Percentiles rank a stretch among this genome's conserved stretches.
phyloP scores from a whole-genome alignment of 2,329 filamentous ascomycete species.

The Sporothrix brasiliensis region DNA sequence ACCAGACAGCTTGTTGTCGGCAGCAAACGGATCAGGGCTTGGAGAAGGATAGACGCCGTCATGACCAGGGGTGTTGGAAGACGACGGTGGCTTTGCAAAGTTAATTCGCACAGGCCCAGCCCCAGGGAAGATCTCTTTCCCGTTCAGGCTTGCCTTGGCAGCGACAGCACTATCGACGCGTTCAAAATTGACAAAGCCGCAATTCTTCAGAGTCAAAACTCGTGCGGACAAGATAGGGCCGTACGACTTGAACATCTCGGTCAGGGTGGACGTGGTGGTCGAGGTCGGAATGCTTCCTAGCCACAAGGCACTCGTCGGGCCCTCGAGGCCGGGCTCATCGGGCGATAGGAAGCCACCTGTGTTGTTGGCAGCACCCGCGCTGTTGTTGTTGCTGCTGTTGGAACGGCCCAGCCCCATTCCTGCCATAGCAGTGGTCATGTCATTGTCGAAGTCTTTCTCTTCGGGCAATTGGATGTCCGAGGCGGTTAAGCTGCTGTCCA shows the following conservation, averaged over 20 bases:
- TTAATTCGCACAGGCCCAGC: slow-evolving; percentile 94
- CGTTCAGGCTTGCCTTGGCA: slow-evolving; percentile 85
- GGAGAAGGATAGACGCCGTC: slow-evolving; percentile 88
- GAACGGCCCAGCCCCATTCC: slow-evolving; percentile 72
- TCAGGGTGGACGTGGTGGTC: slow-evolving; percentile 91
- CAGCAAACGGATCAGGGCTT: slow-evolving; percentile 81
- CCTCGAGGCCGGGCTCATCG: slow-evolving; percentile 81
- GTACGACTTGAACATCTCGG: slow-evolving; percentile 93
- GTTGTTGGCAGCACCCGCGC: neutral
- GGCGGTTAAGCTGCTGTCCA: slow-evolving; percentile 75
- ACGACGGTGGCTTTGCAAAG: slow-evolving; percentile 93
- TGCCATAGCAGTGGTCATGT: slow-evolving; percentile 76
- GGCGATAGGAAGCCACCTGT: slow-evolving; percentile 65
- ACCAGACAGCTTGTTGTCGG: slow-evolving; percentile 42
- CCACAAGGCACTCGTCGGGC: slow-evolving; percentile 91
- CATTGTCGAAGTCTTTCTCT: slow-evolving; percentile 74
- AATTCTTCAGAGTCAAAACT: slow-evolving; percentile 97
- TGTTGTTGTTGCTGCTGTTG: slow-evolving; percentile 63
- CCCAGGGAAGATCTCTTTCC: slow-evolving; percentile 97
- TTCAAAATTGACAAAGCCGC: slow-evolving; percentile 98
- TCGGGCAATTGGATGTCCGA: slow-evolving; percentile 75
- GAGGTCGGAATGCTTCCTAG: slow-evolving; percentile 96
- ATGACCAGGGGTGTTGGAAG: slow-evolving; percentile 83
- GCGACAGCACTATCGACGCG: slow-evolving; percentile 85
- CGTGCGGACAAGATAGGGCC: slow-evolving; percentile 88